phyloP scores from a whole-genome alignment of 2,329 filamentous ascomycete genomes.

The Fusarium paranaense region DNA sequence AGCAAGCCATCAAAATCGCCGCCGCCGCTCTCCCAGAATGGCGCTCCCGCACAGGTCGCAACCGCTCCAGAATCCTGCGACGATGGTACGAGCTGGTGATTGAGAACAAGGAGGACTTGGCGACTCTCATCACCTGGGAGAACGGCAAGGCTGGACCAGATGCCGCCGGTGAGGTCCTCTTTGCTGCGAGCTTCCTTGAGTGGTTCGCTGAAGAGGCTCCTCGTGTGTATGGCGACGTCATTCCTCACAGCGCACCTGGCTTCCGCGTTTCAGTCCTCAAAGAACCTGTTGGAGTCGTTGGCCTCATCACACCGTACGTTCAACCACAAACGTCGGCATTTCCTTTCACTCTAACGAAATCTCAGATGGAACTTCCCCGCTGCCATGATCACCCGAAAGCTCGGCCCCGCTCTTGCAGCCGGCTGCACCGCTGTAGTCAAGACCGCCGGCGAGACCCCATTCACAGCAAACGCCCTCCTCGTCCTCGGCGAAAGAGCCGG shows the following conservation, averaged over 20 bases:
- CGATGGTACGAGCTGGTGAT: conserved; percentile 73
- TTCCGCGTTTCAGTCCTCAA: neutral
- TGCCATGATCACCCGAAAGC: conserved; percentile 59
- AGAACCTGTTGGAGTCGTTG: neutral
- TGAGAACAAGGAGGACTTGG: conserved; percentile 73
- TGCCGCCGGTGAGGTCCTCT: conserved; percentile 65
- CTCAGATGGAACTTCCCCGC: conserved; percentile 66
- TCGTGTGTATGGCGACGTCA: conserved; percentile 67
- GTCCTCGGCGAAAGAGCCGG: conserved; percentile 76
- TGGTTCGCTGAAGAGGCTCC: conserved; percentile 72
- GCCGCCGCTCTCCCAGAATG: conserved; percentile 55
- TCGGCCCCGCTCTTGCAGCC: conserved; percentile 70
- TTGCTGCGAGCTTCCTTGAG: conserved; percentile 67
- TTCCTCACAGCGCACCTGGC: conserved; percentile 61
- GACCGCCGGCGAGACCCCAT: conserved; percentile 77
- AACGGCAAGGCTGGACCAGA: conserved; percentile 74
- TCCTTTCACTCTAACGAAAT: conserved; percentile 38
- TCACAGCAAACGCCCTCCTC: conserved; percentile 76
- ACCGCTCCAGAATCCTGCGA: conserved; percentile 67
- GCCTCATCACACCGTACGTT: neutral
- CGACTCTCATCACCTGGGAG: conserved; percentile 74
- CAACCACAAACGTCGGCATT: neutral
- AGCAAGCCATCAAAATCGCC: neutral
- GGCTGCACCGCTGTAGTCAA: conserved; percentile 80
- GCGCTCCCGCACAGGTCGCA: conserved; percentile 66